Percentiles rank a stretch among this genome's conserved stretches.
phyloP scores from a whole-genome alignment of 176 grass and related monocot species.

The Hyparrhenia diplandra region DNA sequence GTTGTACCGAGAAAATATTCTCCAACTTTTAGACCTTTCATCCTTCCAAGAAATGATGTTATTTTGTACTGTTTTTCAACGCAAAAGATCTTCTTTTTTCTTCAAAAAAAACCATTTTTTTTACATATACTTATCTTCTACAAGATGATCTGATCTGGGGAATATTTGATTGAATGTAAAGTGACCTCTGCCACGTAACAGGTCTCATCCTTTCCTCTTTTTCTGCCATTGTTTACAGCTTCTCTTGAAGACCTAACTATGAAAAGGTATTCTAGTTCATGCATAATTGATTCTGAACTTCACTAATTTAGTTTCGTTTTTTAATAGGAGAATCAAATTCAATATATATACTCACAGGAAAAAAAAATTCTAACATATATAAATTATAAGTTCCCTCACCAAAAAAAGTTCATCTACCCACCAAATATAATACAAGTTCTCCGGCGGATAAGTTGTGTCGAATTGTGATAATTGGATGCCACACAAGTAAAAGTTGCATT shows the following conservation, averaged over 20 bases:
- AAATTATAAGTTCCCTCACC: not conserved
- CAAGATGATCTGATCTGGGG: slow-evolving; percentile 21
- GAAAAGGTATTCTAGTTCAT: slow-evolving; percentile 1
- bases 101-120: not conserved
- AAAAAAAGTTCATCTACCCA: not conserved
- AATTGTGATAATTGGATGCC: slow-evolving; percentile 17
- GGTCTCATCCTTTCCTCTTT: not conserved
- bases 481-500: slow-evolving; percentile 10
- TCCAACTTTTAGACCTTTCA: not conserved
- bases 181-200: slow-evolving; percentile 25
- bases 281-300: slow-evolving; percentile 7
- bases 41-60: not conserved
- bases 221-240: slow-evolving; percentile 12
- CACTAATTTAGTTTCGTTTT: not conserved
- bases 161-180: slow-evolving; percentile 45
- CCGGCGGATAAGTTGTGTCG: not conserved
- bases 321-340: slow-evolving; percentile 5
- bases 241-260: slow-evolving; percentile 17
- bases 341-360: not conserved
- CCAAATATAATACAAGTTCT: not conserved
- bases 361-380: not conserved
- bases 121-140: not conserved
- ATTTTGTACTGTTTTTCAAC: not conserved
- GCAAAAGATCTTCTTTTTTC: not conserved
- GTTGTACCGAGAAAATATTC: not conserved